phyloP scores from a whole-genome alignment of 495 filamentous ascomycete species.

The Poronia punctata region DNA sequence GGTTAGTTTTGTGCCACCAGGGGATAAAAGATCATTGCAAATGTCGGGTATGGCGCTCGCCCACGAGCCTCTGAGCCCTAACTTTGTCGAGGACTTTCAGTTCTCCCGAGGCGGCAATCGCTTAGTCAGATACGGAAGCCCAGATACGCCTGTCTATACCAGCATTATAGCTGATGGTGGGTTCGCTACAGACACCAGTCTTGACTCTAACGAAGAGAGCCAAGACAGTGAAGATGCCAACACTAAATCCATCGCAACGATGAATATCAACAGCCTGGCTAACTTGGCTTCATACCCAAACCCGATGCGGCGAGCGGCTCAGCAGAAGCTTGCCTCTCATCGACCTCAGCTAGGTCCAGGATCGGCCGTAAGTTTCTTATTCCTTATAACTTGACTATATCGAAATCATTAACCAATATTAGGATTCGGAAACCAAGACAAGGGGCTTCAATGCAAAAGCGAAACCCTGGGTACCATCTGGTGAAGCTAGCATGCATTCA shows the following conservation, averaged over 20 bases:
- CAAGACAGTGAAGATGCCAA: constrained; percentile 13
- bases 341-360: constrained; percentile 14
- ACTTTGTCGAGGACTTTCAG: neutral
- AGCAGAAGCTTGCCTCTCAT: constrained; percentile 27
- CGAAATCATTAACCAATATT: no score
- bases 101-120: neutral
- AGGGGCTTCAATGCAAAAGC: neutral
- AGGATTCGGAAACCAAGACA: constrained; percentile 1
- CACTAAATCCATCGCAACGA: constrained; percentile 15
- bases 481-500: constrained; percentile 8
- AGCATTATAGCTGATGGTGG: neutral
- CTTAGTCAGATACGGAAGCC: neutral
- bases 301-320: constrained; percentile 39
- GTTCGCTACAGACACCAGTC: neutral
- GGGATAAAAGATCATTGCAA: constrained; percentile 2
- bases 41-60: neutral
- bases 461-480: constrained; percentile 1
- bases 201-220: neutral
- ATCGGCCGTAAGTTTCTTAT: neutral
- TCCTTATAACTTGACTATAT: neutral
- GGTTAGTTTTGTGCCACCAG: constrained; percentile 2
- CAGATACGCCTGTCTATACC: neutral
- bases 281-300: constrained; percentile 42
- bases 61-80: neutral
- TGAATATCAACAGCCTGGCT: constrained; percentile 34